Conservation (phyloP, 306 rosid genomes). For the Erythrophleum fordii region DNA sequence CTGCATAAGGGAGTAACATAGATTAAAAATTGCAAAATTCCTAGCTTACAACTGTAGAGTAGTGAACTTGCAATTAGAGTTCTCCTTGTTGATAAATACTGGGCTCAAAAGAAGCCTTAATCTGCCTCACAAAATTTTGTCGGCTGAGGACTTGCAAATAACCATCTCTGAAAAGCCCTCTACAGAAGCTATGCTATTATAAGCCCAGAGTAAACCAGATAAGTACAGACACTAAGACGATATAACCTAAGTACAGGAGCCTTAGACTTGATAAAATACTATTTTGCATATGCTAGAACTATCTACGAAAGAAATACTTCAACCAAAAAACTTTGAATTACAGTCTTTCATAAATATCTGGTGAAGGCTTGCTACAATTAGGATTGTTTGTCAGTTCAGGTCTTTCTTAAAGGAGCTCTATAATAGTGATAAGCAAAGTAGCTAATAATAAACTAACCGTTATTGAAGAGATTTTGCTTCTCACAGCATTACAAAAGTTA, state of each 20-base stretch:
- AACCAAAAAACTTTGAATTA: not conserved
- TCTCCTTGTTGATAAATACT: not conserved
- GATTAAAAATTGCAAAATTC: constrained; percentile 20
- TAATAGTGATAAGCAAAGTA: constrained; percentile 1
- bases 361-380: constrained; percentile 15
- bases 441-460: not conserved
- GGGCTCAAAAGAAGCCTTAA: not conserved
- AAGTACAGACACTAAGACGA: not conserved
- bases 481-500: not conserved
- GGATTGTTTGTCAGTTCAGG: constrained; percentile 3
- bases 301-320: not conserved
- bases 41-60: not conserved
- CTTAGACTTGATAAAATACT: not conserved
- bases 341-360: not conserved
- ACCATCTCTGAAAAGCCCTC: not conserved
- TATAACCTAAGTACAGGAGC: not conserved
- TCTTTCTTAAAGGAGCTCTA: not conserved
- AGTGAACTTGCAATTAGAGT: not conserved
- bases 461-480: not conserved
- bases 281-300: not conserved
- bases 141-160: constrained; percentile 8
- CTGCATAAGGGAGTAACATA: constrained; percentile 50
- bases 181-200: not conserved
- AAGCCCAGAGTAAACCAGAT: not conserved
- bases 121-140: constrained; percentile 10